Conservation (phyloP, 164 flowering plant species). For the Cinnamomum micranthum region DNA sequence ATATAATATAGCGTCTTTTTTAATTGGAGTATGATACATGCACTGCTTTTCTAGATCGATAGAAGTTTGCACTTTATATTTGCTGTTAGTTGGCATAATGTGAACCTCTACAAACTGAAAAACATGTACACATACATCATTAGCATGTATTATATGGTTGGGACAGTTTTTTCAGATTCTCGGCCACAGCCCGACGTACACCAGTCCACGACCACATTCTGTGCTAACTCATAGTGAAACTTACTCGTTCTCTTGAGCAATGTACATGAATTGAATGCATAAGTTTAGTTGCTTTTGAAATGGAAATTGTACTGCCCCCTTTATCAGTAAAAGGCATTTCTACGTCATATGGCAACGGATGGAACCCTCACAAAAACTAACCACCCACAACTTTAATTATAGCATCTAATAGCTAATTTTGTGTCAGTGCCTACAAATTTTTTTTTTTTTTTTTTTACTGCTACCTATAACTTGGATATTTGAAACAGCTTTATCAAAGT, state of each 20-base stretch:
- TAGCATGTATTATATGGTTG: neutral
- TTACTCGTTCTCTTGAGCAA: too few relatives aligned
- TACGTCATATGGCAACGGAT: too few relatives aligned
- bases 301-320: neutral
- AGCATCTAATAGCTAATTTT: too few relatives aligned
- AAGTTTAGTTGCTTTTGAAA: neutral
- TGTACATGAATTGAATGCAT: neutral
- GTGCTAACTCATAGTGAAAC: too few relatives aligned
- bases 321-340: too few relatives aligned
- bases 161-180: neutral
- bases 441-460: too few relatives aligned
- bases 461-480: too few relatives aligned
- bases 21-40: neutral
- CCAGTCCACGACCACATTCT: neutral
- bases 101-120: neutral
- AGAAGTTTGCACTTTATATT: too few relatives aligned
- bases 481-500: neutral
- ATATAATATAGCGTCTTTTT: neutral
- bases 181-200: neutral
- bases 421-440: too few relatives aligned
- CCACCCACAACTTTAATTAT: too few relatives aligned
- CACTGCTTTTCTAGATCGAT: neutral
- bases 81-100: neutral
- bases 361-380: too few relatives aligned
- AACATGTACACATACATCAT: neutral